phyloP scores from a whole-genome alignment of 306 rosid species.

The Vicia villosa region DNA sequence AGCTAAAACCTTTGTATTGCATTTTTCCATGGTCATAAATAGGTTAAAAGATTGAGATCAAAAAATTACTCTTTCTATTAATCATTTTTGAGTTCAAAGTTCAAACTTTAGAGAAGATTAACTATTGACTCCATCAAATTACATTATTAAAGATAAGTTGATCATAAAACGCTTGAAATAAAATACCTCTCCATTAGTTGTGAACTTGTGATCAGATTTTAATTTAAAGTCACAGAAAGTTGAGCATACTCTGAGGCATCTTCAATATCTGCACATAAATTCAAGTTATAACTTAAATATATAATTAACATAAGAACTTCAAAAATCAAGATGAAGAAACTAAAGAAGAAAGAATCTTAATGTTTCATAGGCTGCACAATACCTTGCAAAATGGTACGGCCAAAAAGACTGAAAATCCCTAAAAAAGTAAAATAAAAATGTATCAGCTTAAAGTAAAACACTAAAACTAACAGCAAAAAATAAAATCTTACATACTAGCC shows the following conservation, averaged over 20 bases:
- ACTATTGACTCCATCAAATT: not conserved
- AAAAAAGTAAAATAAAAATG: constrained; percentile 2
- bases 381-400: constrained; percentile 55
- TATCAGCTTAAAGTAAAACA: constrained; percentile 24
- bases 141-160: not conserved
- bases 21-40: not conserved
- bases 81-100: not conserved
- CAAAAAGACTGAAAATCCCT: constrained; percentile 55
- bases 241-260: constrained; percentile 57
- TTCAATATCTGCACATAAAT: constrained; percentile 48
- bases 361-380: not conserved
- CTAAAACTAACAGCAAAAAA: not conserved
- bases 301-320: not conserved
- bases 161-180: constrained; percentile 23
- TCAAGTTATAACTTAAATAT: no score
- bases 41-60: not conserved
- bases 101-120: constrained; percentile 6
- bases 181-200: constrained; percentile 52
- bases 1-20: not conserved
- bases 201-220: constrained; percentile 56
- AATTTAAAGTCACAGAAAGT: constrained; percentile 53
- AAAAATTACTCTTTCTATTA: not conserved
- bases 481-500: not conserved
- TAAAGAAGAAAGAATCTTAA: not conserved
- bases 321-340: constrained; percentile 9